phyloP scores from a whole-genome alignment of 345 rosid genomes.

The Salix koriyanagi region DNA sequence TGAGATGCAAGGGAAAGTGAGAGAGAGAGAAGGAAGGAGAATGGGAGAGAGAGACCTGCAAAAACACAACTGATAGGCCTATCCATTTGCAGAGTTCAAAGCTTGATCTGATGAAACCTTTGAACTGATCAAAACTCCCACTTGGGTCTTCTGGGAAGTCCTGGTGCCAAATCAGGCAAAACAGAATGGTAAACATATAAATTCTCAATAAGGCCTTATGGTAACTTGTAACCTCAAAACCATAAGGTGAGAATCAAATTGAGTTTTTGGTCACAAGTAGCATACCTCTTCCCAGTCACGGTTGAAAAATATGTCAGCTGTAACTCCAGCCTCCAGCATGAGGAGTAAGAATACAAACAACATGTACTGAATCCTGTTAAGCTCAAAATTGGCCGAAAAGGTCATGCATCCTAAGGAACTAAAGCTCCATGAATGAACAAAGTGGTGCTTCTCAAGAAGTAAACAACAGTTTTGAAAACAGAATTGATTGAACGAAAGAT shows the following conservation, averaged over 20 bases:
- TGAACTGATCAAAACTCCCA: slow-evolving; percentile 61
- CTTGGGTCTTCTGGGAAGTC: slow-evolving; percentile 87
- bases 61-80: slow-evolving; percentile 62
- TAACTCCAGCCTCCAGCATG: slow-evolving; percentile 74
- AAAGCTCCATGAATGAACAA: neutral
- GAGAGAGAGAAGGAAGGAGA: neutral
- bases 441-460: neutral
- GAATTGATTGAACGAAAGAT: neutral
- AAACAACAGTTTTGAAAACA: neutral
- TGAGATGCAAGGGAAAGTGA: neutral
- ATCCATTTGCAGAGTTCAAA: slow-evolving; percentile 79
- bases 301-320: slow-evolving; percentile 68
- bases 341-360: slow-evolving; percentile 55
- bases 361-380: slow-evolving; percentile 64
- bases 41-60: slow-evolving; percentile 51
- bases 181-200: slow-evolving; percentile 6
- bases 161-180: slow-evolving; percentile 31
- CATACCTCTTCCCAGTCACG: slow-evolving; percentile 78
- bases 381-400: slow-evolving; percentile 5
- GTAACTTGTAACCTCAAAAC: neutral
- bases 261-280: neutral
- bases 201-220: neutral
- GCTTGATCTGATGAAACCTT: slow-evolving; percentile 59
- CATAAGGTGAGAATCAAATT: neutral
- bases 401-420: neutral